phyloP scores from a whole-genome alignment of 176 grass and related monocot species.

The Aegilops tauschii region DNA sequence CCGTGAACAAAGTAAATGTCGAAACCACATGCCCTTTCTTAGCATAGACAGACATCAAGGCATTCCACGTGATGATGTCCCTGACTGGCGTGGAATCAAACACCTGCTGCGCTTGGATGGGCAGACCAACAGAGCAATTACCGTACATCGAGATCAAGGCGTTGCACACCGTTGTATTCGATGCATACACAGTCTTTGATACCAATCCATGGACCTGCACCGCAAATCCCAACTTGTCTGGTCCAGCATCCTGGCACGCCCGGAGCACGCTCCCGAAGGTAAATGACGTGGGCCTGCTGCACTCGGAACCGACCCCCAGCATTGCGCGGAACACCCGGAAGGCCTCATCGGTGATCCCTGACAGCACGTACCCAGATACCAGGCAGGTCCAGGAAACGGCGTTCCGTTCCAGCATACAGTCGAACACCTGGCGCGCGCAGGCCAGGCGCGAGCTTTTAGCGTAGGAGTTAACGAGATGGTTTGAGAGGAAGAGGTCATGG shows the following conservation, averaged over 20 bases:
- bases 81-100: conserved; percentile 42
- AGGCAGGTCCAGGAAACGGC: conserved; percentile 74
- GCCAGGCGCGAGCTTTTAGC: conserved; percentile 41
- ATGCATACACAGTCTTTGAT: conserved; percentile 39
- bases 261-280: conserved; percentile 64
- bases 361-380: conserved; percentile 49
- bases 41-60: conserved; percentile 72
- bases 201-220: conserved; percentile 64
- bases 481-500: conserved; percentile 54
- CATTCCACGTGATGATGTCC: conserved; percentile 74
- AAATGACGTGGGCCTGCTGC: conserved; percentile 56
- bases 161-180: conserved; percentile 61
- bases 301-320: conserved; percentile 28
- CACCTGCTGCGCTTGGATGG: conserved; percentile 36
- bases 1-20: conserved; percentile 43
- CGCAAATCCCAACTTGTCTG: conserved; percentile 39
- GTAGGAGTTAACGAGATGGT: conserved; percentile 58
- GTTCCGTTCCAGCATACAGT: conserved; percentile 53
- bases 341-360: conserved; percentile 31
- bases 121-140: conserved; percentile 33
- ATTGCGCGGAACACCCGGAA: conserved; percentile 49
- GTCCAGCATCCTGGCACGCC: conserved; percentile 52
- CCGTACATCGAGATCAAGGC: conserved; percentile 78
- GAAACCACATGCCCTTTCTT: conserved; percentile 51
- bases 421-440: conserved; percentile 40